Conservation (phyloP, 805 yeast genomes). For the fission yeast (Schizosaccharomyces pombe) region ASM294v3 CU329670.1:3726001-3726500, state of each 20-base stretch:
- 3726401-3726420: constrained; percentile 22
- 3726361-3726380: constrained; percentile 86
- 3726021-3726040: constrained; percentile 29
- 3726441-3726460: background rate
- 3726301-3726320: background rate
- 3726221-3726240: constrained; percentile 37
- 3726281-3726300: constrained; percentile 29
- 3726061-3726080: background rate
- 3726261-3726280: constrained; percentile 67
- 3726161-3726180: background rate
- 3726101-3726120: background rate
- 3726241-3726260: constrained; percentile 73
- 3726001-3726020: constrained; percentile 47
- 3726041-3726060: background rate
- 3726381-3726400: constrained; percentile 74
- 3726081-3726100: background rate
- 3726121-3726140: background rate
- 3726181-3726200: constrained; percentile 30
- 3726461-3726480: background rate
- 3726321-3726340: background rate
- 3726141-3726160: background rate
- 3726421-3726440: background rate
- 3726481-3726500: background rate
- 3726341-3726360: background rate
- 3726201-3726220: constrained; percentile 51